phyloP scores from a whole-genome alignment of 1,139 yeast genomes.

The Taphrina wiesneri region DNA sequence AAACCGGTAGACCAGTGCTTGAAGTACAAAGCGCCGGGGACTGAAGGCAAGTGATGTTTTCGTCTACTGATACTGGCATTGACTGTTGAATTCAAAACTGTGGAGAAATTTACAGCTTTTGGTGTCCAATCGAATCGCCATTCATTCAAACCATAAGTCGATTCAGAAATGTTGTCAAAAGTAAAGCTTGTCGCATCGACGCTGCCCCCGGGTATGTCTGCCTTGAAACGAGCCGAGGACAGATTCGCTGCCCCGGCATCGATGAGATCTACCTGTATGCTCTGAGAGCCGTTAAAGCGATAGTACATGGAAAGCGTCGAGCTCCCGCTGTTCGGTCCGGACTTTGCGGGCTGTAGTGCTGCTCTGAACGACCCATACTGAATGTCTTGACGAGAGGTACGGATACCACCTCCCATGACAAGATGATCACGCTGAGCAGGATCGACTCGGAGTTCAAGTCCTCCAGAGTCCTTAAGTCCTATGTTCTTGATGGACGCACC shows the following conservation, averaged over 20 bases:
- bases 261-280: constrained; percentile 17
- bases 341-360: constrained; percentile 21
- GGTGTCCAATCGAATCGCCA: constrained; percentile 28
- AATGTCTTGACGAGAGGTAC: constrained; percentile 31
- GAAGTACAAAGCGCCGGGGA: constrained; percentile 28
- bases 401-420: constrained; percentile 27
- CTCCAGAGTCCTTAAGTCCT: constrained; percentile 13
- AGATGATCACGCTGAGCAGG: constrained; percentile 15
- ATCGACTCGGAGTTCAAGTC: constrained; percentile 16
- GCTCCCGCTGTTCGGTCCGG: background rate
- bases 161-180: constrained; percentile 2
- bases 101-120: constrained; percentile 2
- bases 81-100: constrained; percentile 5
- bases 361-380: constrained; percentile 31
- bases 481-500: constrained; percentile 14
- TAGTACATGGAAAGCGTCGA: constrained; percentile 29
- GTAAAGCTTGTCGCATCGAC: constrained; percentile 1
- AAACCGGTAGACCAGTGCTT: constrained; percentile 30
- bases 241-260: background rate
- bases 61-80: background rate
- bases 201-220: constrained; percentile 4
- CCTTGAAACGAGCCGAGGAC: constrained; percentile 13
- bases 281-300: constrained; percentile 24
- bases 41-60: constrained; percentile 4
- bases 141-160: constrained; percentile 18